Evolutionary conservation across 1,284 basidiomycete species (phyloP).

Genomic region (Rhodotorula sp.): DNA sequence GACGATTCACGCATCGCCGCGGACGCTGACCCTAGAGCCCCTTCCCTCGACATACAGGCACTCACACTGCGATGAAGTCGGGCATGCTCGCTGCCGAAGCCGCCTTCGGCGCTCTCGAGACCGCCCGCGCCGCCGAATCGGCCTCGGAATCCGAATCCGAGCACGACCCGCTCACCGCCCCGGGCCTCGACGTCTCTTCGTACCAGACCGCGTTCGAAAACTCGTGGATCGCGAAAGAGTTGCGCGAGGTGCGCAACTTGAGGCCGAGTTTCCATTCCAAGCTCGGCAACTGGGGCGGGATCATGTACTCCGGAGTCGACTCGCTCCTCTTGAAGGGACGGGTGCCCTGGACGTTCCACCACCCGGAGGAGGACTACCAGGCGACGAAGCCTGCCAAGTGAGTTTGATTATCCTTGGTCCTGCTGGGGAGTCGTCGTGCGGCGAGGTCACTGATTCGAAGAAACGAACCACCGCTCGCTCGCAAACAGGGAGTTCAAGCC

Average conservation of each 20-base stretch:
- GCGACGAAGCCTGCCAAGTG: conserved; percentile 67
- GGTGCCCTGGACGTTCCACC: conserved; percentile 88
- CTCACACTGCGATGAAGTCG: conserved; percentile 99
- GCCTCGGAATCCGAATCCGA: conserved; percentile 19
- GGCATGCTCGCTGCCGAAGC: conserved; percentile 95
- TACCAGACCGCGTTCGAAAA: conserved; percentile 73
- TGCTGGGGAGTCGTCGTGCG: not conserved
- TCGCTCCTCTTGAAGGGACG: conserved; percentile 79
- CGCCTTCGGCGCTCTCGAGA: conserved; percentile 65
- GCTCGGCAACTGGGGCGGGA: conserved; percentile 83
- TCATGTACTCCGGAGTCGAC: conserved; percentile 87
- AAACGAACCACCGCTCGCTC: not conserved
- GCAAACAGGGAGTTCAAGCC: conserved; percentile 62
- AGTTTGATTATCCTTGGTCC: conserved; percentile 18
- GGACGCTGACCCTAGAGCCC: no score
- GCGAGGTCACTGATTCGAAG: not conserved
- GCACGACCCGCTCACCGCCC: not conserved
- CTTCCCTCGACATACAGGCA: conserved; percentile 58
- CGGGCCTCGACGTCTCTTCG: conserved; percentile 64
- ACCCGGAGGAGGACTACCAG: conserved; percentile 65
- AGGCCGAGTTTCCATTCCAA: conserved; percentile 85
- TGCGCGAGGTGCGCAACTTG: conserved; percentile 88
- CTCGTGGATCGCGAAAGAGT: conserved; percentile 85
- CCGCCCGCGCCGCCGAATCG: conserved; percentile 24
- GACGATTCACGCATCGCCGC: no score